A percentile compares a stretch with the other conserved stretches of the same genome.
These are phyloP conservation scores for Drechslerella stenobrocha DNA, from an alignment of 2,329 filamentous ascomycete species.

Conservation along the genomic window DNA sequence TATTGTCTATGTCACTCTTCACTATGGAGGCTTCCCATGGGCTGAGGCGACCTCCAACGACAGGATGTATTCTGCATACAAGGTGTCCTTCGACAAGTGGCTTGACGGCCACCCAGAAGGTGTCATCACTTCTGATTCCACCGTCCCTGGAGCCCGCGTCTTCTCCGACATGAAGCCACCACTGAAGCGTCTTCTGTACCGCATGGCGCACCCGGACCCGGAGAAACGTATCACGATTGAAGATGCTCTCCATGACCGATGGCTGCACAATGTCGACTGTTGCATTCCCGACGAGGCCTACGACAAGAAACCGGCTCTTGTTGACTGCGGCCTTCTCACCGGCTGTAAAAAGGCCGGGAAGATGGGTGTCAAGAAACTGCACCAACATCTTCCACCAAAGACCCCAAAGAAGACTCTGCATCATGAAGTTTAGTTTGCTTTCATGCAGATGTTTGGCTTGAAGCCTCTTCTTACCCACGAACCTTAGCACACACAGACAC, in stretches of 20 bases:
- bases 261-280: conserved; percentile 74
- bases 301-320: conserved; percentile 57
- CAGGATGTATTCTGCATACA: conserved; percentile 61
- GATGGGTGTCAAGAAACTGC: conserved; percentile 52
- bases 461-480: conserved; percentile 15
- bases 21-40: conserved; percentile 75
- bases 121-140: conserved; percentile 61
- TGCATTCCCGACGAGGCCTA: conserved; percentile 74
- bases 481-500: neutral
- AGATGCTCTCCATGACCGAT: conserved; percentile 71
- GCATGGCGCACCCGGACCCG: conserved; percentile 82
- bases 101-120: conserved; percentile 55
- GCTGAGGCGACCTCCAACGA: conserved; percentile 50
- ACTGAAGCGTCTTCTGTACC: conserved; percentile 71
- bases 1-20: conserved; percentile 78
- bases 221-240: conserved; percentile 69
- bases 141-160: conserved; percentile 68
- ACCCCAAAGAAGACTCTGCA: conserved; percentile 49
- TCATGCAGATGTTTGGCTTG: conserved; percentile 43
- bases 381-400: conserved; percentile 51
- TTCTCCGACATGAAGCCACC: conserved; percentile 67
- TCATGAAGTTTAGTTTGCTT: conserved; percentile 47
- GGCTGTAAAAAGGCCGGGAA: conserved; percentile 51
- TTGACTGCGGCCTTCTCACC: conserved; percentile 51
- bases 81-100: conserved; percentile 50